phyloP scores from a whole-genome alignment of 169 alveolate genomes.

The Neospora caninum region DNA sequence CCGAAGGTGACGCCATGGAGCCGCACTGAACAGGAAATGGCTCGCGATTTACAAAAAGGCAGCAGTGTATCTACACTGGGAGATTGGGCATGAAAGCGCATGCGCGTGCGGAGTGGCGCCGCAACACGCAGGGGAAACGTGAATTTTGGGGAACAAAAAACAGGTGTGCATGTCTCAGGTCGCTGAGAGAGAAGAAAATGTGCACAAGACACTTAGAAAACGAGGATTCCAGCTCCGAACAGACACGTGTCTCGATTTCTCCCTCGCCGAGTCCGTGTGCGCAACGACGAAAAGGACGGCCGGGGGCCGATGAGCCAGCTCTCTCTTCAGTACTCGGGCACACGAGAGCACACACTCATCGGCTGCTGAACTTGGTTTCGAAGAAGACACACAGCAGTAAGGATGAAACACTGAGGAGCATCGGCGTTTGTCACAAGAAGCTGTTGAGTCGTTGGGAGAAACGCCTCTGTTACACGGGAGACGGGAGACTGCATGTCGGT shows the following conservation, averaged over 20 bases:
- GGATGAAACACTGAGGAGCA: not conserved
- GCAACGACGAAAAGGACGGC: not conserved
- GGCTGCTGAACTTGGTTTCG: no score
- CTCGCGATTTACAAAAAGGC: not conserved
- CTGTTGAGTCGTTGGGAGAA: not conserved
- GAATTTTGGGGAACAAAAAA: not conserved
- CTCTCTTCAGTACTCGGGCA: not conserved
- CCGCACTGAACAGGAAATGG: not conserved
- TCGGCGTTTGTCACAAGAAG: not conserved
- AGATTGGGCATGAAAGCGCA: not conserved
- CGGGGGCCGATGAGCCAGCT: conserved; percentile 6
- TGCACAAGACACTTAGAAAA: not conserved
- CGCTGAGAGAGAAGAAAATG: not conserved
- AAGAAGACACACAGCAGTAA: not conserved
- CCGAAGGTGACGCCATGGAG: not conserved
- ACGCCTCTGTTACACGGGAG: not conserved
- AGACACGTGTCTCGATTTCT: not conserved
- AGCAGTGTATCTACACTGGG: not conserved
- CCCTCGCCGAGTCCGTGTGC: not conserved
- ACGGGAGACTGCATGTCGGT: not conserved
- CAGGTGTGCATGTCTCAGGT: not conserved
- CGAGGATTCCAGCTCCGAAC: not conserved
- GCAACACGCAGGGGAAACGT: not conserved
- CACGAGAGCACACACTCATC: no score
- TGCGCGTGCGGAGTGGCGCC: not conserved